Conservation (phyloP, 23 red algal species). For the Agarophyton chilense region DNA sequence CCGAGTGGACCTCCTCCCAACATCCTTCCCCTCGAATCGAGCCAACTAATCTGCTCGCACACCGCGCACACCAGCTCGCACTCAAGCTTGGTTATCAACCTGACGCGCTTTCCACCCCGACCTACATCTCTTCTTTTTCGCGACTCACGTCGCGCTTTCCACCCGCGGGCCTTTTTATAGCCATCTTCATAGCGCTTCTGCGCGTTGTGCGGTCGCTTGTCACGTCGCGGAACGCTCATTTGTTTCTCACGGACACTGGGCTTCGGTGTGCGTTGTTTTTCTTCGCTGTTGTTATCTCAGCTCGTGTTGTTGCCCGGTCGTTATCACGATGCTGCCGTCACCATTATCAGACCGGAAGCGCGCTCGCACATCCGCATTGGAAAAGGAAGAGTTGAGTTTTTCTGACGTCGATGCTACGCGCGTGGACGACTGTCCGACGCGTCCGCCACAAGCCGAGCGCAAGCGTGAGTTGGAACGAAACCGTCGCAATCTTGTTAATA, state of each 20-base stretch:
- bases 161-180: not conserved
- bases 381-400: not conserved
- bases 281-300: not conserved
- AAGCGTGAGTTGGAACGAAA: conserved; percentile 83
- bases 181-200: not conserved
- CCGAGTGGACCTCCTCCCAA: conserved; percentile 3
- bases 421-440: conserved; percentile 1
- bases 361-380: not conserved
- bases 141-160: not conserved
- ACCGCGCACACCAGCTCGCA: too few relatives aligned
- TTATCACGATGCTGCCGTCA: not conserved
- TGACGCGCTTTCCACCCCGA: not conserved
- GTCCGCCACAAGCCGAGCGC: conserved; percentile 49
- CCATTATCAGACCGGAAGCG: not conserved
- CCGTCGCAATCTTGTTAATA: conserved; percentile 78
- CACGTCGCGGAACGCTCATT: not conserved
- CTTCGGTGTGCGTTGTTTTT: not conserved
- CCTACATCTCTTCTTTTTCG: not conserved
- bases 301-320: not conserved
- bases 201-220: not conserved
- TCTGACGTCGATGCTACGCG: not conserved
- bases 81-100: too few relatives aligned
- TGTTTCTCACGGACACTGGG: not conserved
- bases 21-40: too few relatives aligned
- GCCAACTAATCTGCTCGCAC: too few relatives aligned